Evolutionary conservation across 164 flowering plant species (phyloP), one percentile per base, ranked within the genome.

Genomic region (Magnolia officinalis): DNA sequence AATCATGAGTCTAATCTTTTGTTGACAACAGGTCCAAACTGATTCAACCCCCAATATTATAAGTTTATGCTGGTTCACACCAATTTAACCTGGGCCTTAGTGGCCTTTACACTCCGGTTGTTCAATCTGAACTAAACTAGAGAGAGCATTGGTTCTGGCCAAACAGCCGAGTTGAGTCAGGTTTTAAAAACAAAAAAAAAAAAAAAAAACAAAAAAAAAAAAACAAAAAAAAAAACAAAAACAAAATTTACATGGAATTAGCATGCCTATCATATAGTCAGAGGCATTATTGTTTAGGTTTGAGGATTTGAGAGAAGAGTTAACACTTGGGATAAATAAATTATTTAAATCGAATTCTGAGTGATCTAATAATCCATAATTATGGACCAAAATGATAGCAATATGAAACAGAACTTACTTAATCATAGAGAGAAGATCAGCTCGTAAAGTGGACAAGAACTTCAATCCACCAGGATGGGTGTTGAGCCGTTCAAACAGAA

Each of bases 381-480:
- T 16, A 55, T 55, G 61, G 61, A 55, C 16, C 16, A 68, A 68
- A 20, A 65, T 1, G 6, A 29, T 31, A 37, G 69, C 24, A 66
- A 66, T 21, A 24, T 66, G 69, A 5, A 2, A 66, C 69, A 66
- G 21, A 19, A 14, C 71, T 71, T 79, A 93, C 98, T 77, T 75
- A 86, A 95, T 90, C 83, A 88, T 80, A 65, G 88, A 85, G 61
- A 93, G 86, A 75, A 95, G 84, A 83, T 95, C 96, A 52, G 95
- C 96, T 45, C 99, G 92, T 75, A 95, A 88, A 79, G 76, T 74
- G 26, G 92, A 72, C 81, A 92, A 85, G 82, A 93, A 88, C 81
- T 80, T 92, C 86, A 95, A 80, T 45, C 98, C 99, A 74, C 97
- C 97, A 70, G 91, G 90, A 73, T 93, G 95, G 0, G 87, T 91